Base-by-base conservation (phyloP, 768 basidiomycete genomes). In the Collybia nuda region DNA sequence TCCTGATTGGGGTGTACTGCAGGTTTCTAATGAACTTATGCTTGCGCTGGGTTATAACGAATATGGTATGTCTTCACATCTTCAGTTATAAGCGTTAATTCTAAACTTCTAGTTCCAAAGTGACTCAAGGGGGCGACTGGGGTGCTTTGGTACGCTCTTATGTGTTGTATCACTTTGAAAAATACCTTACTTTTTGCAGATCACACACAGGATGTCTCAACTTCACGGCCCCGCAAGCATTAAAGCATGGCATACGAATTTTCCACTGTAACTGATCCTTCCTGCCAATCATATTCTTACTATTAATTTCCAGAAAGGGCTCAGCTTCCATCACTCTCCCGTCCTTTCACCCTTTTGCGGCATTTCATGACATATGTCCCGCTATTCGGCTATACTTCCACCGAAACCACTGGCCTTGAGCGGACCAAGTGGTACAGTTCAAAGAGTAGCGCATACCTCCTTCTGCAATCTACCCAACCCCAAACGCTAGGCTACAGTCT, bases 401-500 rank as follows among this genome's bases (percentile, higher is more conserved):
- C 47, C 23, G 78, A 77, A 29, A 66, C 68, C 23, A 68, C 62
- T 3, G 72, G 67, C 0, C 26, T 71, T 14, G 60, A 67, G 36
- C 58, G 66, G 14, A 57, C 62, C 0, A 23, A 54, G 32, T 65
- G 61, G 62, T 74, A 68, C 54, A 23, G 51, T 9, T 56, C 48
- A 1, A 56, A 63, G 26, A 64, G 71, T 5, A 39, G 39, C 0
- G 79, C 76, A 6, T 81, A 80, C 56, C 65, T 60, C 43, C 11
- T 44, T 6, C 54, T 67, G 42, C 79, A 79, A 52, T 61, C 71
- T 0, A 80, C 79, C 0, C 69, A 73, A 50, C 79, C 79, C 0
- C 80, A 81, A 55, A 81, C 80, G 0, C 57, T 81, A 3, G 82
- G 79, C 0, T 85, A 85, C 55, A 54, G 67, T 9, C 64, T 85